Base-by-base conservation (phyloP, 176 grass and related monocot genomes). In the Lolium perenne region DNA sequence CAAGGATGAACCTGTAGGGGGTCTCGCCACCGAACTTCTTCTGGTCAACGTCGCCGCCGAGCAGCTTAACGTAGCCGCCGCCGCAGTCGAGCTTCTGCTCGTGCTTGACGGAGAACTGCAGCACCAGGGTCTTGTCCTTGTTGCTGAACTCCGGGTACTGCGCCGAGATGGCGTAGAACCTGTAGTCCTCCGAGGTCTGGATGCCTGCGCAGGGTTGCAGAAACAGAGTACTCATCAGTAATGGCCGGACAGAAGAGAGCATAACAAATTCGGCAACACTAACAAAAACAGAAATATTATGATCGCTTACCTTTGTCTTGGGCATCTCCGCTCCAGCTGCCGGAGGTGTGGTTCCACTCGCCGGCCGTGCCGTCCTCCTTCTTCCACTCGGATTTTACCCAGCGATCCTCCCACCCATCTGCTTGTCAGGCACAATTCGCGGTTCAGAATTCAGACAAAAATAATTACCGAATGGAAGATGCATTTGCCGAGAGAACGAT, bases 21-120 rank as follows among this genome's bases (percentile, higher is more conserved):
- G 92, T 94, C 53, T 99, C 97, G 4, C 97, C 97, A 47, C 97
- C 94, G 41, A 99, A 99, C 62, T 99, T 99, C 94, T 94, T 99
- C 81, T 96, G 97, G 72, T 99, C 94, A 53, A 96, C 48, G 71
- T 96, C 97, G 77, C 88, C 88, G 20, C 90, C 93, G 56, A 99
- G 90, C 74, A 99, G 71, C 76, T 99, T 99, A 11, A 99, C 87
- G 17, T 99, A 99, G 7, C 94, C 94, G 86, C 97, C 97, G 29
- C 94, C 97, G 0, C 97, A 99, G 80, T 96, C 97, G 26, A 99
- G 90, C 55, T 99, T 99, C 79, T 99, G 97, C 78, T 99, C 97
- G 20, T 96, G 97, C 87, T 99, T 99, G 38, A 93, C 94, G 25
- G 97, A 87, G 78, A 99, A 99, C 59, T 99, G 97, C 58, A 99